Base-by-base conservation (phyloP, 2,329 filamentous ascomycete genomes). In the Colletotrichum higginsianum region DNA sequence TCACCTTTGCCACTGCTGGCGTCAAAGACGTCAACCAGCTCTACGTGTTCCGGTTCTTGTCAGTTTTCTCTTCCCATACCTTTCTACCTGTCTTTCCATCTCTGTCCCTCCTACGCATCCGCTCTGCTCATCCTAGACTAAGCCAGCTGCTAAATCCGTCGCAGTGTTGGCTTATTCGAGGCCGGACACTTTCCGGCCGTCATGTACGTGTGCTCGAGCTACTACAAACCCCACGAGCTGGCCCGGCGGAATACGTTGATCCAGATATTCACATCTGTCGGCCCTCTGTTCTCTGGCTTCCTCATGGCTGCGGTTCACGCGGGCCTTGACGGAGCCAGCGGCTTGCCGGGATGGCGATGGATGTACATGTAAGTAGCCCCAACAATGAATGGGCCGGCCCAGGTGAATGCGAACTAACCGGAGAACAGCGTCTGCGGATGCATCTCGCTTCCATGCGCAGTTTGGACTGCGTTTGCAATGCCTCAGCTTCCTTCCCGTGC, bases 141-240 rank as follows among this genome's bases (percentile, higher is more conserved):
- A 26, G 3, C 26, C 26, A 3, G 4, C 26, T 26, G 26, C 26
- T 26, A 42, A 71, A 26, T 5, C 18, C 30, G 2, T 12, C 12
- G 1, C 26, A 77, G 76, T 16, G 76, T 79, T 46, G 77, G 77
- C 0, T 46, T 78, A 15, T 79, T 79, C n/a, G 77, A 78, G 55
- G 77, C 77, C 5, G 77, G 77, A 5, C 77, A 79, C 60, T 79
- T 78, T 11, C 77, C 77, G 0, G 77, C 76, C 11, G 77, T 78
- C 26, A 79, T 79, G 77, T 79, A 78, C 60, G 68, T 79, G 4
- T 77, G 75, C 64, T 79, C 77, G 44, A 78, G 77, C 67, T 78
- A 79, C 68, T 77, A 78, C 74, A 78, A 78, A 62, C 77, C 77
- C 9, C 76, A 79, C 40, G 77, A 79, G 63, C 71, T 79, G 18